Conservation (phyloP, 768 basidiomycete genomes). For the Russula dissimulans region DNA sequence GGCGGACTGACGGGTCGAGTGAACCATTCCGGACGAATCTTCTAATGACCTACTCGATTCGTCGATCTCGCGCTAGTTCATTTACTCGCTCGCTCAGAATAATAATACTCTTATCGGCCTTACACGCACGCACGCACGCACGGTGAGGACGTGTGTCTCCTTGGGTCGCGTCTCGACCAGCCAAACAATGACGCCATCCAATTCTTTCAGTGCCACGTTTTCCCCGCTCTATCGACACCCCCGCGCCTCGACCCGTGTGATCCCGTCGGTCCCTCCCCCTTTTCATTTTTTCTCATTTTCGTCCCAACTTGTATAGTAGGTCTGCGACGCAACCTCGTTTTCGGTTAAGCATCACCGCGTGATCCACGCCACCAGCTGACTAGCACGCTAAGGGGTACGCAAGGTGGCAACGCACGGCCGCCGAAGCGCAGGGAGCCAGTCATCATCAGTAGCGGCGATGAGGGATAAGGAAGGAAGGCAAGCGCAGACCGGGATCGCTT, state of each 20-base stretch:
- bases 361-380: neutral
- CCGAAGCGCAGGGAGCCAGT: neutral
- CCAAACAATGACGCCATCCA: constrained; percentile 10
- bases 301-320: neutral
- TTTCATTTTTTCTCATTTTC: neutral
- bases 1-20: neutral
- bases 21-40: constrained; percentile 1
- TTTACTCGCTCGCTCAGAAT: neutral
- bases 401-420: neutral
- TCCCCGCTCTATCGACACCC: constrained; percentile 16
- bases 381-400: neutral
- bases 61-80: neutral
- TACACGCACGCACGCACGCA: neutral
- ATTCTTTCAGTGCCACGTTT: neutral
- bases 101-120: no score
- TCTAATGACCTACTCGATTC: constrained; percentile 8
- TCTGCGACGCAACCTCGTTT: neutral
- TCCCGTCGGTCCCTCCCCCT: neutral
- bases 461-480: neutral
- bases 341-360: neutral
- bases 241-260: constrained; percentile 15
- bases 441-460: neutral
- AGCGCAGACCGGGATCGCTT: neutral
- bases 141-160: neutral
- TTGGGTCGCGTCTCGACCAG: neutral